Evolutionary conservation across 805 yeast species (phyloP), one percentile per base, ranked within the genome.

Genomic region (Priceomyces carsonii): DNA sequence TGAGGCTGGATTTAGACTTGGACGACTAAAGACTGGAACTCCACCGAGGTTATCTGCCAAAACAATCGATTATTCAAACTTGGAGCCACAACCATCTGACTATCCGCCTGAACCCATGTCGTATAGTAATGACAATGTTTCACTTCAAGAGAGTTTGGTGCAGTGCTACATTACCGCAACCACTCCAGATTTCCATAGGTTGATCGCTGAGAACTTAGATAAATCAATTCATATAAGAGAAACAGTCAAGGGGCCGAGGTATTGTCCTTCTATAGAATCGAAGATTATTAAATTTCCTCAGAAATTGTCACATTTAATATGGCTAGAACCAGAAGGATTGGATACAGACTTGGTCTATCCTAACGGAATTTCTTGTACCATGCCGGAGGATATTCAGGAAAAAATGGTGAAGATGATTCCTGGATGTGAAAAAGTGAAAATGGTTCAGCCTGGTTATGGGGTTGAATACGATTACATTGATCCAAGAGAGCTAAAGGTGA

Each of bases 371-470:
- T 86, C 96, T 2, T 84, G 90, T 50, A 89, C 99, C 0, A 85
- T 93, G 95, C 99, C 99, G 0, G 93, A 79, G 23, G 97, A 91
- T 16, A 82, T 90, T 19, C 99, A 93, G 60, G 73, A 72, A 15
- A 69, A 76, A 44, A 74, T 90, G 72, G 74, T 93, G 36, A 68
- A 72, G 39, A 65, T 87, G 66, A 85, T 93, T 42, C 85, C 88
- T 3, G 99, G 99, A 0, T 74, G 95, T 32, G 95, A 87, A 49
- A 79, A 85, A 45, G 96, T 85, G 0, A 68, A 63, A n/a, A 87
- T 93, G 85, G 55, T 83, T 8, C 96, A 90, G 54, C 96, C 97
- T 0, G 99, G 97, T 0, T 93, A 93, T 55, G 99, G 99, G n/a
- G 99, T 93, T 2, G 99, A 93, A 59, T 93, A 93, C 55, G 99